Percentiles rank a stretch among this genome's conserved stretches.
These are phyloP conservation scores for Calonectria leucothoes DNA, from an alignment of 2,329 filamentous ascomycete species.

Conservation along the genomic window DNA sequence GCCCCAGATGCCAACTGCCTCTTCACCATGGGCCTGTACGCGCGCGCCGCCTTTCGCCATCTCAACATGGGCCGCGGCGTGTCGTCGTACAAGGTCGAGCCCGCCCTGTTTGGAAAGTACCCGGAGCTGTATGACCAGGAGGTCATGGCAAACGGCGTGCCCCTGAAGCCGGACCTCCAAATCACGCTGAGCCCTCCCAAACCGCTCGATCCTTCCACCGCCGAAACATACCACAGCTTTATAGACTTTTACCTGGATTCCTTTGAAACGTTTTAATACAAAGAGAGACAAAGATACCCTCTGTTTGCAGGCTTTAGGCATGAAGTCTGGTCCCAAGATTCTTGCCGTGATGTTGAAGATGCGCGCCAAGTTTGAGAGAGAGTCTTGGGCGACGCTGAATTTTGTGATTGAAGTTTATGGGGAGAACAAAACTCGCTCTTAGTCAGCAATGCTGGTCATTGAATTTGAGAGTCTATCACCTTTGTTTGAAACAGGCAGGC, in stretches of 20 bases:
- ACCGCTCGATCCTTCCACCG: constrained; percentile 41
- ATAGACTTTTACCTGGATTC: constrained; percentile 46
- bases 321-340: background rate
- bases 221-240: constrained; percentile 47
- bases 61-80: constrained; percentile 47
- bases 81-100: constrained; percentile 49
- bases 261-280: constrained; percentile 1
- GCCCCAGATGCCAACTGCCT: constrained; percentile 38
- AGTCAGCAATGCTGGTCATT: background rate
- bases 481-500: background rate
- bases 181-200: constrained; percentile 44
- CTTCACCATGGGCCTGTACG: constrained; percentile 39
- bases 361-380: background rate
- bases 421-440: background rate
- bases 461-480: no score
- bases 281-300: background rate
- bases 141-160: constrained; percentile 43
- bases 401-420: background rate
- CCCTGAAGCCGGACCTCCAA: constrained; percentile 43
- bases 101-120: constrained; percentile 46
- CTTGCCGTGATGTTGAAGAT: background rate
- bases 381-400: background rate
- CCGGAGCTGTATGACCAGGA: constrained; percentile 44
- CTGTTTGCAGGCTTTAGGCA: background rate
- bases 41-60: constrained; percentile 39